Percentiles rank a stretch among this genome's conserved stretches.
phyloP scores from a whole-genome alignment of 305 asterid genomes.

The Fraxinus albicans region DNA sequence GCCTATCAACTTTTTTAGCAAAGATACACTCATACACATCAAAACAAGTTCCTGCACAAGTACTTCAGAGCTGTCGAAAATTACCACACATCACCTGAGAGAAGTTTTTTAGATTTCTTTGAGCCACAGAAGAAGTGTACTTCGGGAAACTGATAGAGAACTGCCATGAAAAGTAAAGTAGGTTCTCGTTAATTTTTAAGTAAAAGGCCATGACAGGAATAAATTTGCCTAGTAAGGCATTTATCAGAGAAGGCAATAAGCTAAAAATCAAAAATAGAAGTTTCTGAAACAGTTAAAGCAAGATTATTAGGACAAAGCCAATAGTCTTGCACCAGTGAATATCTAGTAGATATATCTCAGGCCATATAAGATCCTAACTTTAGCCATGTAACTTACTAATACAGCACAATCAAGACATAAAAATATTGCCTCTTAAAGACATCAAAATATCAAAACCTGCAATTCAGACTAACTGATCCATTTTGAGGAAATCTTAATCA shows the following conservation, averaged over 20 bases:
- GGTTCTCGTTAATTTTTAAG: conserved; percentile 8
- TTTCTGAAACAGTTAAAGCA: not conserved
- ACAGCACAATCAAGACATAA: not conserved
- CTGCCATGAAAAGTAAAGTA: conserved; percentile 44
- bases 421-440: not conserved
- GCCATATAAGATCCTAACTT: not conserved
- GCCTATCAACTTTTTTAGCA: not conserved
- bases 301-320: not conserved
- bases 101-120: conserved; percentile 76
- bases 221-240: not conserved
- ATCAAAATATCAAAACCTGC: not conserved
- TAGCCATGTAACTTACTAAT: not conserved
- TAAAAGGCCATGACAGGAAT: not conserved
- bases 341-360: not conserved
- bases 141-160: conserved; percentile 76
- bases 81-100: conserved; percentile 54
- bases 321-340: not conserved
- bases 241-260: not conserved
- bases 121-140: conserved; percentile 87
- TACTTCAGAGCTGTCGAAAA: not conserved
- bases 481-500: not conserved
- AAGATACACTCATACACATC: not conserved
- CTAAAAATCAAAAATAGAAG: not conserved
- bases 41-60: conserved; percentile 5
- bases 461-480: conserved; percentile 4